Evolutionary conservation across 2,329 filamentous ascomycete species (phyloP).

Genomic region (Venturiaceae sp.): DNA sequence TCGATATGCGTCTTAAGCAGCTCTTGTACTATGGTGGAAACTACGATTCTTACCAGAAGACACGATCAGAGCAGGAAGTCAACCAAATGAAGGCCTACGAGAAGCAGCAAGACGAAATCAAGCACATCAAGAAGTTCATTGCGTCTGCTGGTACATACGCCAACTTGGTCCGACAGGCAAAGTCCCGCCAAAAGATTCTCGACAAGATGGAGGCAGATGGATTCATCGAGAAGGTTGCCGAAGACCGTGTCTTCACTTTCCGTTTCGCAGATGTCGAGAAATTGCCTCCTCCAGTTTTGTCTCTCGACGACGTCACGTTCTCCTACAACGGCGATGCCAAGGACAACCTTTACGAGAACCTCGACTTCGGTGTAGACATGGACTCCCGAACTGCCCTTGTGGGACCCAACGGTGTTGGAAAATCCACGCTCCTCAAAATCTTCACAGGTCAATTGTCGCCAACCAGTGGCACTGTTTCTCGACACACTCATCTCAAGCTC

Average conservation of each 20-base stretch:
- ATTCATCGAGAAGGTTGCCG: conserved; percentile 82
- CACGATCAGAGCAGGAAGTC: conserved; percentile 81
- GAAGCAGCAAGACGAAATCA: conserved; percentile 98
- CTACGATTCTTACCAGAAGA: conserved; percentile 97
- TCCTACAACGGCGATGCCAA: conserved; percentile 85
- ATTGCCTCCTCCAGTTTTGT: conserved; percentile 92
- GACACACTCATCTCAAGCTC: conserved; percentile 97
- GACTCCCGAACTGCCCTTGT: conserved; percentile 95
- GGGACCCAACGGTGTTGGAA: conserved; percentile 97
- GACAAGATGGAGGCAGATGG: conserved; percentile 99
- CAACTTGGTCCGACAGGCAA: conserved; percentile 97
- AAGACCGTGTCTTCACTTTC: conserved; percentile 91
- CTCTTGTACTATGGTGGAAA: conserved; percentile 99
- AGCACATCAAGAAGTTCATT: conserved; percentile 99
- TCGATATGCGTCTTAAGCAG: conserved; percentile 87
- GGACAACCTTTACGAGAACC: conserved; percentile 91
- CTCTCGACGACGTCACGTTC: conserved; percentile 95
- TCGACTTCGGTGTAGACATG: conserved; percentile 99
- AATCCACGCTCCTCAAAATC: conserved; percentile 88
- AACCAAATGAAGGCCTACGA: conserved; percentile 99
- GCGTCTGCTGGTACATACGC: conserved; percentile 98
- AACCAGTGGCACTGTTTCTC: conserved; percentile 69
- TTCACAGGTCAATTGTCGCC: conserved; percentile 94
- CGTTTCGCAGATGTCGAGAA: conserved; percentile 98
- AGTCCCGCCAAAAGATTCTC: conserved; percentile 98